A percentile compares a stretch with the other conserved stretches of the same genome.
Conservation (phyloP, 768 basidiomycete species). For the Pulveroboletus frians region DNA sequence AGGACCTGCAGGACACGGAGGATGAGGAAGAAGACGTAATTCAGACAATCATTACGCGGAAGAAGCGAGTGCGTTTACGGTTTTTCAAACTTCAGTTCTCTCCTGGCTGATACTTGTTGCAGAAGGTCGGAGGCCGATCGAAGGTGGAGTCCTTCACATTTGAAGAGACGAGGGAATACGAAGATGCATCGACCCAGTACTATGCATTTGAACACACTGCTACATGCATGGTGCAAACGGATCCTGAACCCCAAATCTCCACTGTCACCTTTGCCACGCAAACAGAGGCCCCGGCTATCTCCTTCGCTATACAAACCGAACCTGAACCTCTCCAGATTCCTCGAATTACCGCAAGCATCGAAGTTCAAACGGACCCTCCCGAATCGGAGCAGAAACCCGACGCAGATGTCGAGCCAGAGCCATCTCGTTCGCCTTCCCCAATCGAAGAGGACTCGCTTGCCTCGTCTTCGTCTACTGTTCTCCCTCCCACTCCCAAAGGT, state of each 20-base stretch:
- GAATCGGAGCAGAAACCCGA: conserved; percentile 33
- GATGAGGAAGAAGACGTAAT: conserved; percentile 63
- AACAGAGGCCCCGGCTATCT: conserved; percentile 38
- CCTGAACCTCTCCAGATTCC: conserved; percentile 29
- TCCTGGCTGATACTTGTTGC: conserved; percentile 9
- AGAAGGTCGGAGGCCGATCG: conserved; percentile 67
- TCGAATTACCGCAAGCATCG: conserved; percentile 41
- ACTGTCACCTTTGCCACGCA: conserved; percentile 50
- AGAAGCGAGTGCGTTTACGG: conserved; percentile 54
- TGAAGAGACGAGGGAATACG: conserved; percentile 70
- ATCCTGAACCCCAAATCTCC: conserved; percentile 47
- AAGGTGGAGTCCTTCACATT: conserved; percentile 39
- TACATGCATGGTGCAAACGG: conserved; percentile 53
- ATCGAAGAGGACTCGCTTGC: conserved; percentile 51
- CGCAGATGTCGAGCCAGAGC: conserved; percentile 20
- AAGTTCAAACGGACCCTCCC: conserved; percentile 56
- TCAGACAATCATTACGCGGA: conserved; percentile 85
- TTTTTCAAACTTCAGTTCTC: conserved; percentile 4
- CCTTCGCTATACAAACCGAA: conserved; percentile 38
- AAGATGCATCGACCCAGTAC: conserved; percentile 69
- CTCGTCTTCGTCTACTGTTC: conserved; percentile 68
- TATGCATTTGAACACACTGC: conserved; percentile 50
- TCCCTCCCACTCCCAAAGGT: conserved; percentile 65
- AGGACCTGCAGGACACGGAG: conserved; percentile 51
- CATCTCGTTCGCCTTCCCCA: conserved; percentile 44